phyloP scores from a whole-genome alignment of 441 rosid species.

The Syzygium syzygioides region DNA sequence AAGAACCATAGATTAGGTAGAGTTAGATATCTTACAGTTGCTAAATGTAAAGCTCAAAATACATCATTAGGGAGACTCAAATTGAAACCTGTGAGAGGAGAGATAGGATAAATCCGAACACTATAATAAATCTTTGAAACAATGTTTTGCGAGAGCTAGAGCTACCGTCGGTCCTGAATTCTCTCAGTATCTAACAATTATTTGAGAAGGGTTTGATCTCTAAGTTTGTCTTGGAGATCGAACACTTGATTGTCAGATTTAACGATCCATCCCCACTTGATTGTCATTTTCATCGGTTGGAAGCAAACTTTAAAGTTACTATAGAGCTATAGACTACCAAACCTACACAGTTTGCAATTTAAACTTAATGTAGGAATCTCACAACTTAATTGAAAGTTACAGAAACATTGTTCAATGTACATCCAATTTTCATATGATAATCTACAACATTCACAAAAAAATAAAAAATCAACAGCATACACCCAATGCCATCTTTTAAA shows the following conservation, averaged over 20 bases:
- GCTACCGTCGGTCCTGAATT: neutral
- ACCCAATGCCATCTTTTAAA: constrained; percentile 7
- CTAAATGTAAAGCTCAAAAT: neutral
- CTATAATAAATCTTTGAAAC: neutral
- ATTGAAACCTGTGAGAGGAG: neutral
- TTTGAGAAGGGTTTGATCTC: neutral
- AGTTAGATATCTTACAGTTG: neutral
- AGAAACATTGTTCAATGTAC: neutral
- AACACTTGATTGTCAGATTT: neutral
- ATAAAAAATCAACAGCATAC: neutral
- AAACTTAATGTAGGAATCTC: neutral
- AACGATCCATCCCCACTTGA: neutral
- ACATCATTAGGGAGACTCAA: neutral
- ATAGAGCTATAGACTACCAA: neutral
- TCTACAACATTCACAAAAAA: neutral
- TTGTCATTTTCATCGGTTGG: neutral
- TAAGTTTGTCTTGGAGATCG: neutral
- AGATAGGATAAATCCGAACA: neutral
- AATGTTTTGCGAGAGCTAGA: neutral
- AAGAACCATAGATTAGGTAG: neutral
- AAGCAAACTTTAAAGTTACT: neutral
- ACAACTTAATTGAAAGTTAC: neutral
- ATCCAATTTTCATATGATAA: neutral
- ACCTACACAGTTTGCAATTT: neutral
- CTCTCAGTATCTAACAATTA: neutral